Evolutionary conservation across 139 green algal species (phyloP).

Genomic region (Chlamydomonas incerta): DNA sequence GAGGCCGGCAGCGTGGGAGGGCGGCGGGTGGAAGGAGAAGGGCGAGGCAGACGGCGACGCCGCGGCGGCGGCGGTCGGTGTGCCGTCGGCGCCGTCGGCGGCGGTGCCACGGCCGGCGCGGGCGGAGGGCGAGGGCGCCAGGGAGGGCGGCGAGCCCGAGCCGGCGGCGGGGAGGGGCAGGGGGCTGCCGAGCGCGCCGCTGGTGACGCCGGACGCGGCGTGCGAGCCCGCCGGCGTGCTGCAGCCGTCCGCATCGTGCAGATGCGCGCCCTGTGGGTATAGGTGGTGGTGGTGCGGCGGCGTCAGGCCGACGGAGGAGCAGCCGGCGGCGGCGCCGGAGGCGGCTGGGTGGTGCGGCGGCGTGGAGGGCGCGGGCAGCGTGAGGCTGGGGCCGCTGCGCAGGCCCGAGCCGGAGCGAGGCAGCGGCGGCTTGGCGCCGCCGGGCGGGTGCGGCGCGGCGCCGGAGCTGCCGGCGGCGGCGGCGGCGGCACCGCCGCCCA

Average conservation of each 20-base stretch:
- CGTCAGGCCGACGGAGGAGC: too few species aligned
- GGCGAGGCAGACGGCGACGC: neutral
- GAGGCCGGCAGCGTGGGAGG: too few species aligned
- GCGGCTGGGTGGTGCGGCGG: neutral
- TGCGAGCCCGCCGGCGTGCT: too few species aligned
- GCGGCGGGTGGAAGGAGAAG: constrained; percentile 12
- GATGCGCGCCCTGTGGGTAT: too few species aligned
- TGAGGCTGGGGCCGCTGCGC: neutral
- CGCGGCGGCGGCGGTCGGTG: neutral
- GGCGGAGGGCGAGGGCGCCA: neutral
- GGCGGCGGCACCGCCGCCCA: neutral
- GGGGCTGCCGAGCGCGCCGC: too few species aligned
- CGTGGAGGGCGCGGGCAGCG: too few species aligned
- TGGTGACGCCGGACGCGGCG: too few species aligned
- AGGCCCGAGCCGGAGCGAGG: neutral
- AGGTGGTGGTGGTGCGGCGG: too few species aligned
- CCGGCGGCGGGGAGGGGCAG: too few species aligned
- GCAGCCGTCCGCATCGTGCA: too few species aligned
- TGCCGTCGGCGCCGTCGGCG: neutral
- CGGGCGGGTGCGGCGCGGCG: neutral
- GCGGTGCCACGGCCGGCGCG: neutral
- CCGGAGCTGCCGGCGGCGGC: too few species aligned
- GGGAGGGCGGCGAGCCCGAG: neutral
- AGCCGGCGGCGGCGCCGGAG: too few species aligned
- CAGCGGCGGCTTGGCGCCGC: constrained; percentile 25